These are phyloP conservation scores for Penicillium cataractarum DNA, from an alignment of 495 filamentous ascomycete genomes.

Conservation along the genomic window DNA sequence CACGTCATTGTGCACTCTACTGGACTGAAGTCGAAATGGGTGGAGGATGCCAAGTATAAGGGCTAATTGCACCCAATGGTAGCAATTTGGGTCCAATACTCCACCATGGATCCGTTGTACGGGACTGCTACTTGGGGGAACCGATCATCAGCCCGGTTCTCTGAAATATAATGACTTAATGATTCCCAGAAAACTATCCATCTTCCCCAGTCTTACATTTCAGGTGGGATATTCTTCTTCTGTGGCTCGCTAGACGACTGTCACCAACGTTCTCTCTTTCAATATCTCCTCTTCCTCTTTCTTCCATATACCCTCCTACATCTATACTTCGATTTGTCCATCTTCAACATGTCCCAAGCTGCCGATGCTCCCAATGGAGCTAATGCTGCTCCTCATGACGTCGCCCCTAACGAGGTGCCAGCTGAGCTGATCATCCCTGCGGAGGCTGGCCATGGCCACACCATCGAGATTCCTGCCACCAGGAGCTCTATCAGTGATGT, in stretches of 20 bases:
- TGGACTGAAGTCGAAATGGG: constrained; percentile 1
- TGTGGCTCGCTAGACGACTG: constrained; percentile 7
- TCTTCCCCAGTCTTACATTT: constrained; percentile 5
- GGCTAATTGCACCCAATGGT: constrained; percentile 1
- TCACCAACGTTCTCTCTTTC: constrained; percentile 1
- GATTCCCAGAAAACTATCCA: constrained; percentile 4
- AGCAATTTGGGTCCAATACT: constrained; percentile 7
- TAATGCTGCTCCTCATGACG: constrained; percentile 42
- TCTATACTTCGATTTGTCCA: not conserved
- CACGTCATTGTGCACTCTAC: constrained; percentile 6
- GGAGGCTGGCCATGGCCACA: constrained; percentile 43
- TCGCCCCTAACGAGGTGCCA: constrained; percentile 27
- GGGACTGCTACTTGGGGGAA: constrained; percentile 24
- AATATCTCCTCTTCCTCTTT: not conserved
- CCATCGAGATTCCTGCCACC: constrained; percentile 74
- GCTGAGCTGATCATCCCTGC: constrained; percentile 50
- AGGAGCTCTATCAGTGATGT: constrained; percentile 70
- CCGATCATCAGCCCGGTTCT: constrained; percentile 17
- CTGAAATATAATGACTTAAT: constrained; percentile 16
- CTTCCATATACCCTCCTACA: not conserved
- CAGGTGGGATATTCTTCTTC: constrained; percentile 1
- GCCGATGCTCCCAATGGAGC: constrained; percentile 59
- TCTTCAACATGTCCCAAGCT: constrained; percentile 59
- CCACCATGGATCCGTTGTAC: constrained; percentile 15
- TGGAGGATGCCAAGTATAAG: constrained; percentile 13